A percentile compares a stretch with the other conserved stretches of the same genome.
phyloP scores from a whole-genome alignment of 2,329 filamentous ascomycete species.

The Aureobasidium pullulans region DNA sequence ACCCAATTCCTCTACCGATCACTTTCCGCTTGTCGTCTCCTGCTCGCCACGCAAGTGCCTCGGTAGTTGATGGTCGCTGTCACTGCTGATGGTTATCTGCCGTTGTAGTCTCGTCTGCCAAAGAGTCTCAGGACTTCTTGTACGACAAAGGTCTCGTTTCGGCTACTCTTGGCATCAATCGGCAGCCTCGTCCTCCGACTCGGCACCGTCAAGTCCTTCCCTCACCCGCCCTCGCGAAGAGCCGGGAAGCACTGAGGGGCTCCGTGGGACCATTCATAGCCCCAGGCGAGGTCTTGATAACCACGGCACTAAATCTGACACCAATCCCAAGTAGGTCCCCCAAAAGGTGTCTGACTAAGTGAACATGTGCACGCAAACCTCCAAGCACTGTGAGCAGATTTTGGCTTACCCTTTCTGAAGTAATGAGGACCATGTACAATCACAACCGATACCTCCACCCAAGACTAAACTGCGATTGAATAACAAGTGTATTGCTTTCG shows the following conservation, averaged over 20 bases:
- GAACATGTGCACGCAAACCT: neutral
- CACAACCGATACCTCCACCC: neutral
- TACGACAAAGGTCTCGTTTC: neutral
- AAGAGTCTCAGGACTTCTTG: neutral
- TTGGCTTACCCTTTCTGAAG: neutral
- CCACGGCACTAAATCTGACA: neutral
- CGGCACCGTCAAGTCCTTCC: neutral
- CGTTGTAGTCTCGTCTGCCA: neutral
- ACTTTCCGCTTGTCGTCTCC: neutral
- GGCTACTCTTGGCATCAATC: slow-evolving; percentile 6
- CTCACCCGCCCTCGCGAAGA: neutral
- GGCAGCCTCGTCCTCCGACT: slow-evolving; percentile 1
- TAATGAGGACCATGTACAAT: neutral
- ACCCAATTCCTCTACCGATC: neutral
- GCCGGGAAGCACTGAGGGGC: neutral
- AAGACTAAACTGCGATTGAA: neutral
- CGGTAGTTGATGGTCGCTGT: neutral
- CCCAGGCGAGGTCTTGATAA: neutral
- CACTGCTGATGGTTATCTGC: neutral
- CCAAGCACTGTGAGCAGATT: neutral
- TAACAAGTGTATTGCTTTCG: slow-evolving; percentile 1
- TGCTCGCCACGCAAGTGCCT: neutral
- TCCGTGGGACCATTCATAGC: neutral
- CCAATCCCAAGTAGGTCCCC: neutral
- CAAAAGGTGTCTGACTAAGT: neutral